Evolutionary conservation across 2,329 filamentous ascomycete species (phyloP).

Genomic region (Ophiosphaerella herpotricha): DNA sequence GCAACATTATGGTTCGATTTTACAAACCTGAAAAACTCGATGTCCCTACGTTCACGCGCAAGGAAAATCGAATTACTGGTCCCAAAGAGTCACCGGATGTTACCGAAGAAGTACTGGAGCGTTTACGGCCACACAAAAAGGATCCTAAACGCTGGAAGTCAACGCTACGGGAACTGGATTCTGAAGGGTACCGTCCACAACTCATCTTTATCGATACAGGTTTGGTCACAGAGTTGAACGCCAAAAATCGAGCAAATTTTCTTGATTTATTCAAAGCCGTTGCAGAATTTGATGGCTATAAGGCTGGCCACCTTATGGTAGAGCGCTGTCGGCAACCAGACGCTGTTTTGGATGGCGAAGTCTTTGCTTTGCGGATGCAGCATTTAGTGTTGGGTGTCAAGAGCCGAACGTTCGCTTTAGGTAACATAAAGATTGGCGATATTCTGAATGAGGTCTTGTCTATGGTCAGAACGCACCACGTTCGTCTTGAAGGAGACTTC

Average conservation of each 20-base stretch:
- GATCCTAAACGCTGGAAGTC: constrained; percentile 72
- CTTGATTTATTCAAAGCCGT: constrained; percentile 94
- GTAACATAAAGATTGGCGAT: constrained; percentile 94
- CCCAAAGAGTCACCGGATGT: constrained; percentile 68
- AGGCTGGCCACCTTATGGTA: constrained; percentile 93
- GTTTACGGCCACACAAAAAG: constrained; percentile 74
- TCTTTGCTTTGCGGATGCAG: constrained; percentile 96
- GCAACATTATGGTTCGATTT: constrained; percentile 99
- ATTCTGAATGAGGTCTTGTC: constrained; percentile 86
- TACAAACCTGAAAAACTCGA: constrained; percentile 80
- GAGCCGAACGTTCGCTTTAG: constrained; percentile 84
- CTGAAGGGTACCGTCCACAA: constrained; percentile 88
- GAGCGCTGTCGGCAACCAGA: constrained; percentile 92
- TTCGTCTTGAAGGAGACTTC: constrained; percentile 94
- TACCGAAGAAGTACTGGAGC: constrained; percentile 82
- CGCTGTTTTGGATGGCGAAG: constrained; percentile 82
- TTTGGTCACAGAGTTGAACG: constrained; percentile 90
- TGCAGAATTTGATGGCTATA: constrained; percentile 96
- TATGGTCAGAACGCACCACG: constrained; percentile 92
- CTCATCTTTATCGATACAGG: constrained; percentile 98
- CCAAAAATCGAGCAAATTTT: constrained; percentile 84
- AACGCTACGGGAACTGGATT: constrained; percentile 76
- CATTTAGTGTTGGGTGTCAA: constrained; percentile 92
- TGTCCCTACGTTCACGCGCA: constrained; percentile 58
- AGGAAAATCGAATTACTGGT: constrained; percentile 39